These are phyloP conservation scores for Acacia melanoxylon DNA, from an alignment of 306 rosid genomes.

Conservation along the genomic window DNA sequence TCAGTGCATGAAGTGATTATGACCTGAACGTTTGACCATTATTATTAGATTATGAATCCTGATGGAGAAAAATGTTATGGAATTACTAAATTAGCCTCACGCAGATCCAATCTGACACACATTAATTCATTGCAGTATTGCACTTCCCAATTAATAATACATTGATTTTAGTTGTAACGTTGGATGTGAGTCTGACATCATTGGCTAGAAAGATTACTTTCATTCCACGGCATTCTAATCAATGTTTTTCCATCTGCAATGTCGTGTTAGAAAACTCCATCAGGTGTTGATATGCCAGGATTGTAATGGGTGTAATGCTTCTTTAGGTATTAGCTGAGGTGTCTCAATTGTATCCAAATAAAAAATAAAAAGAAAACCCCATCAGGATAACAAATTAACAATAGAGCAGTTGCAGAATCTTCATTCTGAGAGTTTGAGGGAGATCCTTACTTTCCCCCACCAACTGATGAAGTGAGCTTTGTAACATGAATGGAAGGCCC, in stretches of 20 bases:
- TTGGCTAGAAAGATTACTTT: not conserved
- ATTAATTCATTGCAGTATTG: not conserved
- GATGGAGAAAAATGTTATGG: not conserved
- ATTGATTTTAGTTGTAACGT: not conserved
- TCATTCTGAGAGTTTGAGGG: not conserved
- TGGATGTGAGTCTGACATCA: not conserved
- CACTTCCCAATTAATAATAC: not conserved
- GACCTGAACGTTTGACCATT: not conserved
- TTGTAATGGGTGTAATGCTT: no score
- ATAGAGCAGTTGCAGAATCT: not conserved
- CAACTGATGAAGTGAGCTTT: not conserved
- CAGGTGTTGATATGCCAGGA: not conserved
- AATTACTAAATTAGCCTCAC: not conserved
- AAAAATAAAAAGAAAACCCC: not conserved
- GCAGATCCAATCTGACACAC: not conserved
- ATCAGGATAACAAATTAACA: not conserved
- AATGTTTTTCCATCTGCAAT: not conserved
- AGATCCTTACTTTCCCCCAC: not conserved
- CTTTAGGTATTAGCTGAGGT: no score
- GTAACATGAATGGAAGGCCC: not conserved
- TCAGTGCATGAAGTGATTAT: slow-evolving; percentile 1
- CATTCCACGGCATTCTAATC: not conserved
- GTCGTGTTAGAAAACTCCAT: not conserved
- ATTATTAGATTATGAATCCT: not conserved
- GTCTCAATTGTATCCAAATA: no score